Evolutionary conservation across 257 asterid species (phyloP).

Genomic region (Orobanche coerulescens): DNA sequence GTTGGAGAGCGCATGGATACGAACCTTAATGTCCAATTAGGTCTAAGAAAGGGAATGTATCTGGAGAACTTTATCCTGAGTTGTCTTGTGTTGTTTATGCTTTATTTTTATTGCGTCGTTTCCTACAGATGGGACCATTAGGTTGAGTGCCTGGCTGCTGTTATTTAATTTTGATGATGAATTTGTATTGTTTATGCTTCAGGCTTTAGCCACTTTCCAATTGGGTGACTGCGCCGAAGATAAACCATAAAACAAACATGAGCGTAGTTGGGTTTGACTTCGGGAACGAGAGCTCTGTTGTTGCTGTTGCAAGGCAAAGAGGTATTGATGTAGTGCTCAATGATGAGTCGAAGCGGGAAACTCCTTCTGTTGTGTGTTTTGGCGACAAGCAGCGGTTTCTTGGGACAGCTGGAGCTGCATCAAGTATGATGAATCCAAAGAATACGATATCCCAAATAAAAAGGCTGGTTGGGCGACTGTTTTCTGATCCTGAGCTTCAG

Average conservation of each 20-base stretch:
- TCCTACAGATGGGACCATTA: neutral
- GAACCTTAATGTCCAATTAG: neutral
- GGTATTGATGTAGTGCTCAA: constrained; percentile 94
- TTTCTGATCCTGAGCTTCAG: constrained; percentile 85
- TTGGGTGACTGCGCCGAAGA: constrained; percentile 1
- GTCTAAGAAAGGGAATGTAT: neutral
- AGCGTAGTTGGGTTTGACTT: constrained; percentile 95
- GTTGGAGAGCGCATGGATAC: neutral
- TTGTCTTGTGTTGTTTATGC: neutral
- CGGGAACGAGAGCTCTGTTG: constrained; percentile 84
- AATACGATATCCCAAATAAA: constrained; percentile 82
- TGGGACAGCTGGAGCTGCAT: constrained; percentile 92
- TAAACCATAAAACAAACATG: constrained; percentile 43
- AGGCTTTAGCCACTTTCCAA: constrained; percentile 21
- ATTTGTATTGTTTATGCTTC: constrained; percentile 11
- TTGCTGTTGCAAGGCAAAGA: constrained; percentile 89
- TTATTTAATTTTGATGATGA: neutral
- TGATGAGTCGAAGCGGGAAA: constrained; percentile 84
- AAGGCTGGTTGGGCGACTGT: constrained; percentile 66
- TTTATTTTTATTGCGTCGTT: neutral
- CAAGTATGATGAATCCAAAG: constrained; percentile 91
- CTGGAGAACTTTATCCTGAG: neutral
- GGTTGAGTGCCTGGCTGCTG: neutral
- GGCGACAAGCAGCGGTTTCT: constrained; percentile 92
- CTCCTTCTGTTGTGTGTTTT: constrained; percentile 87